Conservation (phyloP, 2,329 filamentous ascomycete genomes). For the Pseudogymnoascus sp. region DNA sequence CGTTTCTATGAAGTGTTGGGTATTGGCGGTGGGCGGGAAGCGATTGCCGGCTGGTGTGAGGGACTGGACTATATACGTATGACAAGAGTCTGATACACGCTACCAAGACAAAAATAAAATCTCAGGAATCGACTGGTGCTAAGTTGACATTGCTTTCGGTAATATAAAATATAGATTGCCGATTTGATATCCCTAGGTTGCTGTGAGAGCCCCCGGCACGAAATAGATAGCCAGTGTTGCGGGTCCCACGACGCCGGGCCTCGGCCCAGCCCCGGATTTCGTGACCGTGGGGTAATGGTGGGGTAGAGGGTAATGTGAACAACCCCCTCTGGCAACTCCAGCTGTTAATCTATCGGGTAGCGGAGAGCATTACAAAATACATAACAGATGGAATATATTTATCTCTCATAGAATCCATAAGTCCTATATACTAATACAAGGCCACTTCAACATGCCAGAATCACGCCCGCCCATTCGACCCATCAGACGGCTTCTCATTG, state of each 20-base stretch:
- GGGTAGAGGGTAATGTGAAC: not conserved
- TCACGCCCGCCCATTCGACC: conserved; percentile 16
- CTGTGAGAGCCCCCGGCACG: not conserved
- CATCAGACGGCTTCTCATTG: conserved; percentile 43
- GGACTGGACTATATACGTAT: not conserved
- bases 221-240: not conserved
- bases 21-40: not conserved
- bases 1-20: not conserved
- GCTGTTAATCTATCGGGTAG: not conserved
- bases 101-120: not conserved
- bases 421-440: not conserved
- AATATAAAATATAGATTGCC: not conserved
- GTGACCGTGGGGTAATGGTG: not conserved
- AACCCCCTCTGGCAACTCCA: not conserved
- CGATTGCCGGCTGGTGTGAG: not conserved
- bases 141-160: not conserved
- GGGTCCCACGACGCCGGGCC: not conserved
- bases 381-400: not conserved
- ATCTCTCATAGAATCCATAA: not conserved
- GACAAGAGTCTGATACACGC: not conserved
- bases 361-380: not conserved
- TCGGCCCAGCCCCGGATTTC: not conserved
- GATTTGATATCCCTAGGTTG: not conserved
- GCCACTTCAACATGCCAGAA: not conserved
- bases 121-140: not conserved